Percentiles rank a stretch among this genome's conserved stretches.
phyloP scores from a whole-genome alignment of 352 stramenopile species.

The Globisporangium camurandrum region DNA sequence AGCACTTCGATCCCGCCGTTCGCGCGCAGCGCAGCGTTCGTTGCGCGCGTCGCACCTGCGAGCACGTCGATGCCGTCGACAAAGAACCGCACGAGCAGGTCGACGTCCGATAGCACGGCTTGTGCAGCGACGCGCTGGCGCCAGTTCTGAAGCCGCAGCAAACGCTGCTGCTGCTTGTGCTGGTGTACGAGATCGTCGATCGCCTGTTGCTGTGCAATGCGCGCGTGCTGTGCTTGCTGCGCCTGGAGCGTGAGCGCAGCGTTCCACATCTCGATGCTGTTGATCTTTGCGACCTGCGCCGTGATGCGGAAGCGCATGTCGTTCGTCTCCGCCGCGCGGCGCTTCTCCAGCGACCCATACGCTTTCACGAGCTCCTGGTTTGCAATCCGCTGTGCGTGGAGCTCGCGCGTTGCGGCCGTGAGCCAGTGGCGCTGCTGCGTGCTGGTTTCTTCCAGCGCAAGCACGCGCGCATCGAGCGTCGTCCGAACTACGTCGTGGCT shows the following conservation, averaged over 20 bases:
- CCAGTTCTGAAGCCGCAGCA: slow-evolving; percentile 63
- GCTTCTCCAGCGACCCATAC: slow-evolving; percentile 62
- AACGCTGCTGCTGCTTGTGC: slow-evolving; percentile 58
- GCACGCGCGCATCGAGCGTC: slow-evolving; percentile 33
- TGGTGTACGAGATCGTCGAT: slow-evolving; percentile 32
- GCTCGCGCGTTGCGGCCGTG: slow-evolving; percentile 54
- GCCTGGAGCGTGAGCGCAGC: slow-evolving; percentile 61
- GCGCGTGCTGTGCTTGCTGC: slow-evolving; percentile 47
- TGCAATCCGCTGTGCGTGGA: slow-evolving; percentile 51
- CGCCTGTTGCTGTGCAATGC: slow-evolving; percentile 36
- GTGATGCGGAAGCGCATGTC: slow-evolving; percentile 71
- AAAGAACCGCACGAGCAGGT: slow-evolving; percentile 64
- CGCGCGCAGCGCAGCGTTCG: slow-evolving; percentile 42
- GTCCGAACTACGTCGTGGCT: slow-evolving; percentile 29
- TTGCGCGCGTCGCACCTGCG: slow-evolving; percentile 30
- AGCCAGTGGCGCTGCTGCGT: slow-evolving; percentile 62
- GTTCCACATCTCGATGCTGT: slow-evolving; percentile 79
- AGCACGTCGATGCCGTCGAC: slow-evolving; percentile 47
- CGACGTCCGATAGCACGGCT: slow-evolving; percentile 53
- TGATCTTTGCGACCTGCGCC: slow-evolving; percentile 61
- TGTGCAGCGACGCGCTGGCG: slow-evolving; percentile 60
- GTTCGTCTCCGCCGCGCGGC: slow-evolving; percentile 62
- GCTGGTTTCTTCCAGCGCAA: slow-evolving; percentile 20
- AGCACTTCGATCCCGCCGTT: slow-evolving; percentile 67
- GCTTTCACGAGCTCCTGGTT: slow-evolving; percentile 63